A percentile compares a stretch with the other conserved stretches of the same genome.
phyloP scores from a whole-genome alignment of 1,284 basidiomycete genomes.

The Ustilago loliicola region DNA sequence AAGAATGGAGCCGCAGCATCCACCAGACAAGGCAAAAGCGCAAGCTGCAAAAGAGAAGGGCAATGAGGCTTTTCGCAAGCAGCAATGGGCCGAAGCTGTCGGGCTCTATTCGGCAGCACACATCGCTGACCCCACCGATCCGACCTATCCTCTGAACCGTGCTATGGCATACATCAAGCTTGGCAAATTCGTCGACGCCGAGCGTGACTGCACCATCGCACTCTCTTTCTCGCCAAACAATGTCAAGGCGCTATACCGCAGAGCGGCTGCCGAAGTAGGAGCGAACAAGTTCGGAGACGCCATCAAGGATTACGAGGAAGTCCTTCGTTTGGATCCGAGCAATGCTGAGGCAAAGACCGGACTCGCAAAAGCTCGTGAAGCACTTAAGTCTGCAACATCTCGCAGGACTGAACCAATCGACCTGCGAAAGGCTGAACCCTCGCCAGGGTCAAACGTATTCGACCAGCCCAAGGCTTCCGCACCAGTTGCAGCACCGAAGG shows the following conservation, averaged over 20 bases:
- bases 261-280: constrained; percentile 27
- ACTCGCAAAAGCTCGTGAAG: constrained; percentile 15
- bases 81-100: constrained; percentile 35
- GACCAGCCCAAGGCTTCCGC: neutral
- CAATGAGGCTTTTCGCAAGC: constrained; percentile 34
- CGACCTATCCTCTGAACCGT: constrained; percentile 40
- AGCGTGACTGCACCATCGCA: constrained; percentile 35
- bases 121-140: constrained; percentile 32
- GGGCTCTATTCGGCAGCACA: constrained; percentile 37
- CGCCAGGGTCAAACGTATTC: neutral
- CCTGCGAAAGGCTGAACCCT: neutral
- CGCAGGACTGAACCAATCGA: constrained; percentile 13
- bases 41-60: constrained; percentile 31
- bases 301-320: constrained; percentile 14
- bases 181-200: constrained; percentile 37
- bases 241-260: constrained; percentile 41
- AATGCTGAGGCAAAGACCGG: constrained; percentile 32
- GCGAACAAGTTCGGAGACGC: constrained; percentile 22
- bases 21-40: constrained; percentile 22
- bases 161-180: constrained; percentile 52
- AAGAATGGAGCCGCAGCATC: neutral
- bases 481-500: neutral
- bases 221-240: constrained; percentile 30
- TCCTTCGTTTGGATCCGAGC: constrained; percentile 23
- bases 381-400: neutral